These are phyloP conservation scores for Keqinozyma sinolaborantium DNA, from an alignment of 1,139 yeast species.

Conservation along the genomic window DNA sequence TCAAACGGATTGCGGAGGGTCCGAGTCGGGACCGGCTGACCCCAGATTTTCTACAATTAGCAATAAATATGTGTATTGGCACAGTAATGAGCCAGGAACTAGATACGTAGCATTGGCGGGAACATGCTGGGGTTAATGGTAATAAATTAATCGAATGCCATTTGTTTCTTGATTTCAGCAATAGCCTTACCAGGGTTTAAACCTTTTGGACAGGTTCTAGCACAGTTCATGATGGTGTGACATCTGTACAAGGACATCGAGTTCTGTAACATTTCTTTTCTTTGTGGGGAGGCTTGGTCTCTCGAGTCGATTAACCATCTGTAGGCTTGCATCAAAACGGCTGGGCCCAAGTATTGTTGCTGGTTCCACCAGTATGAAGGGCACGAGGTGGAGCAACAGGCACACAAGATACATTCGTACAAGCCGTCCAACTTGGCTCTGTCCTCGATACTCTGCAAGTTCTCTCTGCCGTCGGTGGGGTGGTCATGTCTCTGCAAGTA, in stretches of 20 bases:
- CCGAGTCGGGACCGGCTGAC: neutral
- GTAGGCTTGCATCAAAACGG: constrained; percentile 97
- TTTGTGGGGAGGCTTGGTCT: constrained; percentile 79
- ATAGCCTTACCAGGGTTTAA: constrained; percentile 97
- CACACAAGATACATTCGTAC: constrained; percentile 97
- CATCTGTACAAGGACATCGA: constrained; percentile 98
- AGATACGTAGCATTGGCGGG: neutral
- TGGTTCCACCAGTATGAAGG: constrained; percentile 99
- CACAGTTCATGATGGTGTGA: constrained; percentile 98
- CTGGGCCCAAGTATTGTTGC: constrained; percentile 97
- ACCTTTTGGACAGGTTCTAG: constrained; percentile 98
- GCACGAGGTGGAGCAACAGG: constrained; percentile 98
- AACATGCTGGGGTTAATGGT: neutral
- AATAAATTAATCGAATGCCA: constrained; percentile 63
- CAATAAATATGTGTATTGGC: neutral
- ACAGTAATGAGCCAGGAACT: neutral
- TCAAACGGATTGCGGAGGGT: neutral
- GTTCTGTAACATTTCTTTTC: constrained; percentile 91
- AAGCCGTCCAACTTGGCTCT: constrained; percentile 96
- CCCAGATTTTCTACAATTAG: too few species aligned
- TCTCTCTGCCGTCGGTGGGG: constrained; percentile 92
- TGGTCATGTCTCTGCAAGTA: constrained; percentile 79
- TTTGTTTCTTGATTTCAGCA: constrained; percentile 92
- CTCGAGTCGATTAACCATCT: constrained; percentile 98
- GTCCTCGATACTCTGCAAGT: constrained; percentile 86